Conservation (phyloP, 129 eudicot species). For the Flaveria sonorensis region DNA sequence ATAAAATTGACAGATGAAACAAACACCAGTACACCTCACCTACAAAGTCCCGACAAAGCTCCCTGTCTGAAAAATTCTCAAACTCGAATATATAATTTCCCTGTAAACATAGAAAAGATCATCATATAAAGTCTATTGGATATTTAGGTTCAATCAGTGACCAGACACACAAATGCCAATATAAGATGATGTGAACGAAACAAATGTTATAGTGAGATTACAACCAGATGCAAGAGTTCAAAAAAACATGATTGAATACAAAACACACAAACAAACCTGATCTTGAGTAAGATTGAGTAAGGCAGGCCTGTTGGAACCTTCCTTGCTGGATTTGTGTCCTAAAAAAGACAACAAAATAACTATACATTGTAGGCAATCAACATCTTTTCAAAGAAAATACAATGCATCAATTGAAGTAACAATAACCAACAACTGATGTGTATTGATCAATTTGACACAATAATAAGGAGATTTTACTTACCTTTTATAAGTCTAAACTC, state of each 20-base stretch:
- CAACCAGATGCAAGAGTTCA: neutral
- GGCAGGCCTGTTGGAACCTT: conserved; percentile 55
- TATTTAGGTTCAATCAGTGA: neutral
- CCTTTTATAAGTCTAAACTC: conserved; percentile 67
- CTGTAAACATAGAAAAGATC: conserved; percentile 38
- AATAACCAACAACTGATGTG: too few species aligned
- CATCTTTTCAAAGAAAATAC: neutral
- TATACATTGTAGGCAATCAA: conserved; percentile 17
- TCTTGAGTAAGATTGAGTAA: conserved; percentile 69
- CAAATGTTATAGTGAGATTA: neutral
- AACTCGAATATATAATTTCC: conserved; percentile 73
- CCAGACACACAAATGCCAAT: neutral
- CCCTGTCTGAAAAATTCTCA: conserved; percentile 75
- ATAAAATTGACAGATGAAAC: neutral
- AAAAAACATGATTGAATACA: neutral
- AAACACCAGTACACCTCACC: conserved; percentile 45
- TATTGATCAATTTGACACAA: neutral
- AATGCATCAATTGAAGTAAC: too few species aligned
- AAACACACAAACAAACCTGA: conserved; percentile 40
- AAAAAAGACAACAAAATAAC: conserved; percentile 11
- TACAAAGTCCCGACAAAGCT: conserved; percentile 71
- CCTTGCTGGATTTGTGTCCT: conserved; percentile 82
- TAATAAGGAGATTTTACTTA: conserved; percentile 9
- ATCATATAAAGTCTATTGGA: neutral
- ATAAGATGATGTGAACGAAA: neutral